These are phyloP conservation scores for Austroboletus novae-zelandiae DNA, from an alignment of 1,284 basidiomycete species.

Conservation along the genomic window DNA sequence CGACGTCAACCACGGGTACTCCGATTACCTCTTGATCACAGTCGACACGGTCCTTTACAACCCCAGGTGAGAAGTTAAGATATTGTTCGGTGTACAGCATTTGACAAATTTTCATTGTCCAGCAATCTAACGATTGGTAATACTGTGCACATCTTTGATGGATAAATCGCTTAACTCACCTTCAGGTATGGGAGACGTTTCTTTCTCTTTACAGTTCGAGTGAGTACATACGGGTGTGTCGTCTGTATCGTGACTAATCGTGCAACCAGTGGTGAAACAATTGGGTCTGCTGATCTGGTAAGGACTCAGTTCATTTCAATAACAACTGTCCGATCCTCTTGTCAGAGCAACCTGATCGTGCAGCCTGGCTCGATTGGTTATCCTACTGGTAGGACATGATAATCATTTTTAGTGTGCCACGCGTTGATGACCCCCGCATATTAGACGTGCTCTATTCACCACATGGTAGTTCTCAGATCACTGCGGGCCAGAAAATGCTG, in stretches of 20 bases:
- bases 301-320: constrained; percentile 21
- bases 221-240: constrained; percentile 29
- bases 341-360: constrained; percentile 52
- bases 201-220: constrained; percentile 60
- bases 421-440: background rate
- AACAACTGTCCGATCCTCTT: constrained; percentile 16
- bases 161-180: constrained; percentile 4
- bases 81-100: background rate
- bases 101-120: constrained; percentile 12
- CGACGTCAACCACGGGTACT: constrained; percentile 71
- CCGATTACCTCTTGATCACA: constrained; percentile 69
- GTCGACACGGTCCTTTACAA: constrained; percentile 59
- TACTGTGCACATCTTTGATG: background rate
- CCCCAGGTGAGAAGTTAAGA: constrained; percentile 47
- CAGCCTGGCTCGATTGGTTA: constrained; percentile 54
- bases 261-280: constrained; percentile 43
- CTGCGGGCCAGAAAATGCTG: constrained; percentile 56
- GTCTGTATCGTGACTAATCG: background rate
- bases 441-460: constrained; percentile 65
- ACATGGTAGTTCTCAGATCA: constrained; percentile 50
- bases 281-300: constrained; percentile 63
- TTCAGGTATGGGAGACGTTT: constrained; percentile 60
- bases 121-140: constrained; percentile 72
- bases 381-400: constrained; percentile 42
- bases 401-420: background rate